These are phyloP conservation scores for Trifolium dubium DNA, from an alignment of 306 rosid genomes.

Conservation along the genomic window DNA sequence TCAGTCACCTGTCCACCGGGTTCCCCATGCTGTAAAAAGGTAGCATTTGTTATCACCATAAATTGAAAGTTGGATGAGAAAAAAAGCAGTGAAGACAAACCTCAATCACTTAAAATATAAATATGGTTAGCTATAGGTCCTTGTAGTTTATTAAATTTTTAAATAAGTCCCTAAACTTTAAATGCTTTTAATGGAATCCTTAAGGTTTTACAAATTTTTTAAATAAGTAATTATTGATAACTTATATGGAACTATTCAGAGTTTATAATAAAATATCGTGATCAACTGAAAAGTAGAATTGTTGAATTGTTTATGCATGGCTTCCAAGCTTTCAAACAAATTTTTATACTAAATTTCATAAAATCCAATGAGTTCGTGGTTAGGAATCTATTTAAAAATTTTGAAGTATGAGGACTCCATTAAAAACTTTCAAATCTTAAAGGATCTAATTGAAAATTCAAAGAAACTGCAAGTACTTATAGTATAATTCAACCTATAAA, in stretches of 20 bases:
- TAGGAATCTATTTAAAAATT: background rate
- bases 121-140: constrained; percentile 11
- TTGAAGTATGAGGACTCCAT: constrained; percentile 6
- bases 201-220: background rate
- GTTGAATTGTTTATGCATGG: background rate
- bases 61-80: constrained; percentile 34
- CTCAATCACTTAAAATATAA: constrained; percentile 21
- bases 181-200: constrained; percentile 8
- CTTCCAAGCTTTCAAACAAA: constrained; percentile 2
- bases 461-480: constrained; percentile 13
- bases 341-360: constrained; percentile 1
- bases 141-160: background rate
- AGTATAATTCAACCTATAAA: background rate
- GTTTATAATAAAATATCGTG: background rate
- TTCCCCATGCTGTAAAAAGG: constrained; percentile 84
- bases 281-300: constrained; percentile 1
- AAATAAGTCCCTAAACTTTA: background rate
- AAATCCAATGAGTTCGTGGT: background rate
- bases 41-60: constrained; percentile 42
- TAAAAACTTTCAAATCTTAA: constrained; percentile 2
- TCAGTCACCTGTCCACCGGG: constrained; percentile 89
- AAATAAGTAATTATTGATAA: background rate
- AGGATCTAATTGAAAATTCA: constrained; percentile 14
- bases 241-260: background rate
- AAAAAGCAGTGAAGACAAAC: constrained; percentile 25